These are phyloP conservation scores for Euphorbia pulcherrima DNA, from an alignment of 345 rosid genomes.

Conservation along the genomic window DNA sequence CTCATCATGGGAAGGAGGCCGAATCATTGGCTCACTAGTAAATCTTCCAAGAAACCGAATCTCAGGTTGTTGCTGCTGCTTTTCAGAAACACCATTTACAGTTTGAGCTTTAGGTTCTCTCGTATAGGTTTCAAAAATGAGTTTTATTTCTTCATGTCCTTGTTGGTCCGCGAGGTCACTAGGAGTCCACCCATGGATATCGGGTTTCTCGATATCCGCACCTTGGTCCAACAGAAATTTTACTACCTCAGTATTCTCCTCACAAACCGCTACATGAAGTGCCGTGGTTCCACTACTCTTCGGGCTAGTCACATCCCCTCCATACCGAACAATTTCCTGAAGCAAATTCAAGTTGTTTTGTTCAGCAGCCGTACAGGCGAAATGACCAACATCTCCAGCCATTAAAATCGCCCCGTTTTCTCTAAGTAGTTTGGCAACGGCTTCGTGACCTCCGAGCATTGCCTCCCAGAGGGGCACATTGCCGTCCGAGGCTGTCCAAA, in stretches of 20 bases:
- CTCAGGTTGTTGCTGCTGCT: slow-evolving; percentile 35
- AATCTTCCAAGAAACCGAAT: slow-evolving; percentile 53
- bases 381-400: slow-evolving; percentile 68
- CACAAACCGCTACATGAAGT: slow-evolving; percentile 76
- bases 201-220: slow-evolving; percentile 59
- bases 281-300: slow-evolving; percentile 58
- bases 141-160: slow-evolving; percentile 71
- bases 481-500: slow-evolving; percentile 54
- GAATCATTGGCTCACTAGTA: slow-evolving; percentile 67
- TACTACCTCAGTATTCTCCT: slow-evolving; percentile 61
- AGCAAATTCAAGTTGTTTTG: slow-evolving; percentile 57
- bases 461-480: slow-evolving; percentile 84
- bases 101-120: slow-evolving; percentile 36
- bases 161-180: slow-evolving; percentile 79
- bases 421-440: slow-evolving; percentile 40
- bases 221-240: slow-evolving; percentile 63
- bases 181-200: slow-evolving; percentile 61
- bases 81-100: slow-evolving; percentile 39
- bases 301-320: slow-evolving; percentile 56
- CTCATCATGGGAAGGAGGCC: slow-evolving; percentile 30
- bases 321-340: slow-evolving; percentile 43
- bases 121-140: slow-evolving; percentile 36
- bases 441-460: slow-evolving; percentile 54
- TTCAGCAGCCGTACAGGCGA: slow-evolving; percentile 71
- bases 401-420: slow-evolving; percentile 45